A percentile compares a stretch with the other conserved stretches of the same genome.
Conservation (phyloP, 305 asterid species). For the Plantago coronopus region DNA sequence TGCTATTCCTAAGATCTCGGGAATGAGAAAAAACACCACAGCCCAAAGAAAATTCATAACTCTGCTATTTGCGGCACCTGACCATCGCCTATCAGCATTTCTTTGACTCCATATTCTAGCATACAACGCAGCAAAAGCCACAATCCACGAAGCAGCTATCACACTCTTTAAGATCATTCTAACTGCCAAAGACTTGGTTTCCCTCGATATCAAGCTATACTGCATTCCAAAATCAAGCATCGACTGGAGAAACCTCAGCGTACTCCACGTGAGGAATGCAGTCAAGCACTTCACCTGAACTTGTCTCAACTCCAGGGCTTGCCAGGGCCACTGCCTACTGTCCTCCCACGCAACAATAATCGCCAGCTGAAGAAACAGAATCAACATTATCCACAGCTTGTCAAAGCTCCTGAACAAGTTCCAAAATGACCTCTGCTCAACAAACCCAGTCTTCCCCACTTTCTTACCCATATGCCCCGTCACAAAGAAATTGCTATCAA, state of each 20-base stretch:
- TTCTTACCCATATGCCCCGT: conserved; percentile 60
- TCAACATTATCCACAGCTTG: conserved; percentile 84
- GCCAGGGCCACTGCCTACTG: conserved; percentile 59
- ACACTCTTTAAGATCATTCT: conserved; percentile 76
- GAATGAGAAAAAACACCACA: conserved; percentile 64
- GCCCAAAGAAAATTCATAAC: conserved; percentile 65
- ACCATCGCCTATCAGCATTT: conserved; percentile 52
- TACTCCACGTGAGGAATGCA: conserved; percentile 78
- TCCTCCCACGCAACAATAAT: conserved; percentile 81
- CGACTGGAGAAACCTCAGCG: conserved; percentile 79
- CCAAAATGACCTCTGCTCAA: conserved; percentile 72
- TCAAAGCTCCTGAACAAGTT: conserved; percentile 58
- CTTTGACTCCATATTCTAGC: conserved; percentile 69
- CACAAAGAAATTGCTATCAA: conserved; percentile 49
- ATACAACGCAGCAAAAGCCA: conserved; percentile 69
- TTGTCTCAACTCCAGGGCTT: conserved; percentile 48
- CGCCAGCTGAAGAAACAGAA: conserved; percentile 81
- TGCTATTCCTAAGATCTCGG: conserved; percentile 73
- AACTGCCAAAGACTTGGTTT: conserved; percentile 70
- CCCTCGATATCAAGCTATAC: conserved; percentile 77
- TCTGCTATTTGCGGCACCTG: conserved; percentile 42
- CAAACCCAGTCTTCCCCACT: conserved; percentile 71
- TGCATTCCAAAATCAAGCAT: conserved; percentile 82
- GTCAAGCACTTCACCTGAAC: conserved; percentile 85
- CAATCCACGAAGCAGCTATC: conserved; percentile 77